These are phyloP conservation scores for Teratosphaeria epicoccoides DNA, from an alignment of 2,329 filamentous ascomycete species.

Conservation along the genomic window DNA sequence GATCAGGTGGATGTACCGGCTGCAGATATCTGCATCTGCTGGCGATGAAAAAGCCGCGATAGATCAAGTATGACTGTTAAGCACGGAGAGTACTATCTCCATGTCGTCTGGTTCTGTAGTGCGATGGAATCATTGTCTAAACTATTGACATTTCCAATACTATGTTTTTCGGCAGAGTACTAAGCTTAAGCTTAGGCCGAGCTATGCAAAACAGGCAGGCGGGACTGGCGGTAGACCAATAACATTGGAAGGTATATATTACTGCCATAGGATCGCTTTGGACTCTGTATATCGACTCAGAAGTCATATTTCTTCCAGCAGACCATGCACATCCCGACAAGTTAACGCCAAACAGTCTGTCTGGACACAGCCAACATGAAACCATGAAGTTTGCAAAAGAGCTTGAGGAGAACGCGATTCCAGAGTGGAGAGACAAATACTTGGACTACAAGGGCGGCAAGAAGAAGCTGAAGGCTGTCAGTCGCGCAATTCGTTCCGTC, in stretches of 20 bases:
- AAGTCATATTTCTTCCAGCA: too few species aligned
- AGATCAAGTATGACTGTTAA: not conserved
- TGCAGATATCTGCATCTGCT: not conserved
- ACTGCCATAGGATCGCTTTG: too few species aligned
- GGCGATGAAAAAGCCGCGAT: not conserved
- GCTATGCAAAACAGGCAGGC: not conserved
- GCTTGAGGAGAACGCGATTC: slow-evolving; percentile 9
- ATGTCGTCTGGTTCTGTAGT: too few species aligned
- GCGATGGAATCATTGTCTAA: too few species aligned
- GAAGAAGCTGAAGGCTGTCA: slow-evolving; percentile 80
- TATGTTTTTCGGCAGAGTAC: too few species aligned
- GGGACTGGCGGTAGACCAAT: not conserved
- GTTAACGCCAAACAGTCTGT: not conserved
- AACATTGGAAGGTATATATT: too few species aligned
- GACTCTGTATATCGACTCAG: too few species aligned
- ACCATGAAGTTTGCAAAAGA: slow-evolving; percentile 23
- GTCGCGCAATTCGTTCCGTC: slow-evolving; percentile 55
- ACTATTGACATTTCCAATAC: too few species aligned
- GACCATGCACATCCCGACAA: not conserved
- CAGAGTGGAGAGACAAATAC: slow-evolving; percentile 17
- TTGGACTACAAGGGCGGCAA: slow-evolving; percentile 53
- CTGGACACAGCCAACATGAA: not conserved
- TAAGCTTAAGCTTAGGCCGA: too few species aligned
- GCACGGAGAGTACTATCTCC: too few species aligned
- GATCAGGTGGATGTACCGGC: not conserved